Evolutionary conservation across 495 filamentous ascomycete genomes (phyloP).

Genomic region (Penicillium simplicissimum): DNA sequence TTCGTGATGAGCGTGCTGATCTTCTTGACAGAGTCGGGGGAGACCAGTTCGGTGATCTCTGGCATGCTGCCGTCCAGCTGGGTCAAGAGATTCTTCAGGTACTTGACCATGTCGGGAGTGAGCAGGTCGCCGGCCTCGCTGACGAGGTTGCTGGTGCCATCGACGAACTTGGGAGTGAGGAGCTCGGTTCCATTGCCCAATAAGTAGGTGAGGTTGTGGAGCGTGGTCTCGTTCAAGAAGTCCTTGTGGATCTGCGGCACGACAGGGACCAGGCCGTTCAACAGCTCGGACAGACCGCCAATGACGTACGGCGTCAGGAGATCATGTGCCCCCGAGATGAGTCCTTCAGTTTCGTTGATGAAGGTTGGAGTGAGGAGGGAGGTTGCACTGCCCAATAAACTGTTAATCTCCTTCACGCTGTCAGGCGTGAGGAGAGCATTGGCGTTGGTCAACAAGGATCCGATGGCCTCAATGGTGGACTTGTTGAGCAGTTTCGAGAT

Average conservation of each 20-base stretch:
- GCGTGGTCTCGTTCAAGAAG: slow-evolving; percentile 38
- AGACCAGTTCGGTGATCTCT: slow-evolving; percentile 35
- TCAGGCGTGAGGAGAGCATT: slow-evolving; percentile 33
- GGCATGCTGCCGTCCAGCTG: slow-evolving; percentile 30
- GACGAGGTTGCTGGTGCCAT: slow-evolving; percentile 34
- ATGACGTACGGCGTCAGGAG: slow-evolving; percentile 36
- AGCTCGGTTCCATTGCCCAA: slow-evolving; percentile 40
- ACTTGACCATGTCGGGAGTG: slow-evolving; percentile 33
- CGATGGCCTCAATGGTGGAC: slow-evolving; percentile 33
- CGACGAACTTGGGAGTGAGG: slow-evolving; percentile 37
- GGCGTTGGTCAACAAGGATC: slow-evolving; percentile 29
- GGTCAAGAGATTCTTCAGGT: slow-evolving; percentile 36
- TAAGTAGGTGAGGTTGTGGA: slow-evolving; percentile 36
- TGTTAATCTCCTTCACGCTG: slow-evolving; percentile 35
- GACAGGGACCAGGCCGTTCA: slow-evolving; percentile 35
- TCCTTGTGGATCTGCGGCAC: slow-evolving; percentile 26
- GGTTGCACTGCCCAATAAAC: slow-evolving; percentile 43
- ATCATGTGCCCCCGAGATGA: slow-evolving; percentile 41
- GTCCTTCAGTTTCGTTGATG: slow-evolving; percentile 43
- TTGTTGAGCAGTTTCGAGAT: slow-evolving; percentile 37
- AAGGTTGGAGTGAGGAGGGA: slow-evolving; percentile 37
- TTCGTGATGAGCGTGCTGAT: slow-evolving; percentile 42
- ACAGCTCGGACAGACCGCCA: slow-evolving; percentile 31
- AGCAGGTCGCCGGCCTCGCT: slow-evolving; percentile 39
- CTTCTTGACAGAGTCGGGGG: slow-evolving; percentile 36